Evolutionary conservation across 352 stramenopile species (phyloP).

Genomic region (Thalassiosira oceanica): DNA sequence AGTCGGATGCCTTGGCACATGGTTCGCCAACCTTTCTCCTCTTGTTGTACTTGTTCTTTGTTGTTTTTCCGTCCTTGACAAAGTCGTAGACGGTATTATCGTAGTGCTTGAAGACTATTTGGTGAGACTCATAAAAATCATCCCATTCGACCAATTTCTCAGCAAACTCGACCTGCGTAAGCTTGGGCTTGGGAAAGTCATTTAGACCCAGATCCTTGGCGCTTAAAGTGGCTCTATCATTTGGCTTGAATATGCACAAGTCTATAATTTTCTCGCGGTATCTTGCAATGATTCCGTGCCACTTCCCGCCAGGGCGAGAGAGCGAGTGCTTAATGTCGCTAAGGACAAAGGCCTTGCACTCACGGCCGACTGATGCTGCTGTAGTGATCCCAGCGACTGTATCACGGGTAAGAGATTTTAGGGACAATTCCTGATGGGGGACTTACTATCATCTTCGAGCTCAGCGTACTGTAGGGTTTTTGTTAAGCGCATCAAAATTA

Average conservation of each 20-base stretch:
- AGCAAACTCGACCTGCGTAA: constrained; percentile 5
- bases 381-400: constrained; percentile 1
- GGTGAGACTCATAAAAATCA: constrained; percentile 13
- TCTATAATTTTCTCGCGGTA: no score
- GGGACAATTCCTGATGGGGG: not conserved
- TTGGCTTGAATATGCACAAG: no score
- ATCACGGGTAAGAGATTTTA: not conserved
- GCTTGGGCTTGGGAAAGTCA: constrained; percentile 4
- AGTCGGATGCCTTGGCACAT: constrained; percentile 20
- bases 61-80: constrained; percentile 21
- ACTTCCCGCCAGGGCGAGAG: no score
- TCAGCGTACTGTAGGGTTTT: constrained; percentile 19
- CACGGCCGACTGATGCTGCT: not conserved
- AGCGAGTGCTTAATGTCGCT: no score
- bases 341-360: no score
- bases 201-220: no score
- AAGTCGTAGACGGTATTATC: constrained; percentile 25
- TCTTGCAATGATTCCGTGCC: no score
- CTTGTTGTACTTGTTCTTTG: constrained; percentile 29
- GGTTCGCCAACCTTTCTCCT: constrained; percentile 8
- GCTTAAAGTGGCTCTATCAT: constrained; percentile 6
- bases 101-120: constrained; percentile 22
- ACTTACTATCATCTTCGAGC: constrained; percentile 4
- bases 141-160: constrained; percentile 14
- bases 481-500: no score